These are phyloP conservation scores for Detonula confervacea DNA, from an alignment of 352 stramenopile genomes.

Conservation along the genomic window DNA sequence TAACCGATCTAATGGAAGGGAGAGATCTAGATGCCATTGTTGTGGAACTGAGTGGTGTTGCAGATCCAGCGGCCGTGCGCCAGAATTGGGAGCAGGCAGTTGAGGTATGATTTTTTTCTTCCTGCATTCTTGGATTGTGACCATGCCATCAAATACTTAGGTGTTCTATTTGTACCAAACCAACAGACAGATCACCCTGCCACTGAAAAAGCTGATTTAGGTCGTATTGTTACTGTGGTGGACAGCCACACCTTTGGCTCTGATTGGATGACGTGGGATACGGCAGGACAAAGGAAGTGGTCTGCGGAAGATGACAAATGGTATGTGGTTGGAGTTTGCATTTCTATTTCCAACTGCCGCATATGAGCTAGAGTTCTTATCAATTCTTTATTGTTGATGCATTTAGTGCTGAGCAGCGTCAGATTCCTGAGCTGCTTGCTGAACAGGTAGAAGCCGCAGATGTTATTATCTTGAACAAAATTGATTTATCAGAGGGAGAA, in stretches of 20 bases:
- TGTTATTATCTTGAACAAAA: slow-evolving; percentile 79
- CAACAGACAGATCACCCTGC: slow-evolving; percentile 3
- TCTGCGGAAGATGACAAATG: slow-evolving; percentile 8
- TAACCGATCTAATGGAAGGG: slow-evolving; percentile 52
- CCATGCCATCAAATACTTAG: too few relatives aligned
- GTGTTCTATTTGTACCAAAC: too few relatives aligned
- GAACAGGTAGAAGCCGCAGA: slow-evolving; percentile 78
- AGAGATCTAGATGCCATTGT: slow-evolving; percentile 79
- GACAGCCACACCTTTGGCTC: slow-evolving; percentile 62
- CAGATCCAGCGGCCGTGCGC: slow-evolving; percentile 72
- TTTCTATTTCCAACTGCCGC: too few relatives aligned
- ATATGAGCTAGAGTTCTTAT: too few relatives aligned
- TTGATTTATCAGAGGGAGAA: slow-evolving; percentile 58
- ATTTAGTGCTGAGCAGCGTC: slow-evolving; percentile 6
- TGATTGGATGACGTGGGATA: slow-evolving; percentile 25
- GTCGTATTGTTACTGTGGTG: slow-evolving; percentile 72
- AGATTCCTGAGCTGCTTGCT: slow-evolving; percentile 69
- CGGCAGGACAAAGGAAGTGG: slow-evolving; percentile 2
- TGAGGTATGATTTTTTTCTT: not conserved
- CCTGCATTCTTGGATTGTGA: too few relatives aligned
- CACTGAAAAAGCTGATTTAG: slow-evolving; percentile 1
- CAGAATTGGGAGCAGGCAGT: slow-evolving; percentile 76
- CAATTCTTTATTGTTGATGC: not conserved
- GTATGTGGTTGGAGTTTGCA: not conserved
- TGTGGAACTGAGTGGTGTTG: slow-evolving; percentile 79